A percentile compares a stretch with the other conserved stretches of the same genome.
These are phyloP conservation scores for Colletotrichum lindemuthianum DNA, from an alignment of 2,329 filamentous ascomycete genomes.

Conservation along the genomic window DNA sequence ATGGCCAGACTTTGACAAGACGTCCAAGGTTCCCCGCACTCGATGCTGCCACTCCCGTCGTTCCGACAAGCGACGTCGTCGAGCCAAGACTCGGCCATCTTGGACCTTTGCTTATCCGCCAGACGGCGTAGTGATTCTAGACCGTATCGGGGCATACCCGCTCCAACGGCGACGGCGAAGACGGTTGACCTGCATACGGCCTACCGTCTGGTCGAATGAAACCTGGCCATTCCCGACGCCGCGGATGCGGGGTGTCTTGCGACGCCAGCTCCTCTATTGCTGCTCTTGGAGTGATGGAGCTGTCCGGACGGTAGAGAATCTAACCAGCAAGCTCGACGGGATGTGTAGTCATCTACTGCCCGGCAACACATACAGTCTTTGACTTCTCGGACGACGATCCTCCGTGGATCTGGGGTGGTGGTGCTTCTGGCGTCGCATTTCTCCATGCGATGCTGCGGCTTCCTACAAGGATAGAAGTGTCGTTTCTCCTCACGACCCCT, in stretches of 20 bases:
- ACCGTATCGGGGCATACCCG: background rate
- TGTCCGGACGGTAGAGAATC: background rate
- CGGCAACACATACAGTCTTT: too few relatives aligned
- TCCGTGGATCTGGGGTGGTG: constrained; percentile 12
- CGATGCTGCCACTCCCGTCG: background rate
- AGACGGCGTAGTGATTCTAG: background rate
- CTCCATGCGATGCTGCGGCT: constrained; percentile 2
- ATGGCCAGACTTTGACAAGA: background rate
- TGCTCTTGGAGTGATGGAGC: background rate
- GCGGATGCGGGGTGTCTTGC: constrained; percentile 6
- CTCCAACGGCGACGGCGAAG: background rate
- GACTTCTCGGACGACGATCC: constrained; percentile 21
- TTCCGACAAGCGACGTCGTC: constrained; percentile 20
- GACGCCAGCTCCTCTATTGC: background rate
- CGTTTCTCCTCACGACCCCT: constrained; percentile 19
- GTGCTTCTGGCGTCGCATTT: constrained; percentile 23
- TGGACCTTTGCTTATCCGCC: constrained; percentile 11
- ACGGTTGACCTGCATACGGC: constrained; percentile 16
- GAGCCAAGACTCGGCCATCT: constrained; percentile 1
- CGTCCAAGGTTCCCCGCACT: constrained; percentile 1
- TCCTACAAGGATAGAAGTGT: constrained; percentile 12
- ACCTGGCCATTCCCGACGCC: constrained; percentile 28
- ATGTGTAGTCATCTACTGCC: too few relatives aligned
- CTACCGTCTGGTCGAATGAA: background rate
- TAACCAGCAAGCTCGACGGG: background rate